These are phyloP conservation scores for Alternaria postmessia DNA, from an alignment of 2,329 filamentous ascomycete species.

Conservation along the genomic window DNA sequence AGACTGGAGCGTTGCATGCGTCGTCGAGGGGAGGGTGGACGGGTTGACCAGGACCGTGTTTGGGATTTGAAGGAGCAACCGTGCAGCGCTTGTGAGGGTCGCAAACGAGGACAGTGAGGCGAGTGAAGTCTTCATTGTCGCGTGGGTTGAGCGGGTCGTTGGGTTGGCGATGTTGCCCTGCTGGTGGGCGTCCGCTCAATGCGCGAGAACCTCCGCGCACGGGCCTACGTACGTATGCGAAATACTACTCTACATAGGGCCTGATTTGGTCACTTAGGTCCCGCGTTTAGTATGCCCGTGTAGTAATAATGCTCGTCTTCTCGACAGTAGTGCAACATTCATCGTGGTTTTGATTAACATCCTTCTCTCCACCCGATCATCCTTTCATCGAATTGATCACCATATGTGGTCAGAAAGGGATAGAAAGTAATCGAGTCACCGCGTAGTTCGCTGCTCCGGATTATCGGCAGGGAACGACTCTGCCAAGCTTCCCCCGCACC, in stretches of 20 bases:
- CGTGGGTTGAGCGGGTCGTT: not conserved
- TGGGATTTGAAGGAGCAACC: constrained; percentile 63
- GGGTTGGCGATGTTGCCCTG: not conserved
- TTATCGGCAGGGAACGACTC: not conserved
- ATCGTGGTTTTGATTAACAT: not conserved
- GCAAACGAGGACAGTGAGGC: constrained; percentile 53
- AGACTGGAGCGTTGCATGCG: constrained; percentile 72
- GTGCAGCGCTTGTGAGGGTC: constrained; percentile 52
- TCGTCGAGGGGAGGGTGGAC: constrained; percentile 62
- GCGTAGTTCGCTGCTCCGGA: not conserved
- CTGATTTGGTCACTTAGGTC: too few relatives aligned
- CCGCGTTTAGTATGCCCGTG: too few relatives aligned
- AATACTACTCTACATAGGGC: not conserved
- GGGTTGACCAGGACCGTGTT: constrained; percentile 54
- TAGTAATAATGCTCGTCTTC: too few relatives aligned
- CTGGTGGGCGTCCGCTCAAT: not conserved
- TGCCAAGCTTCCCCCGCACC: not conserved
- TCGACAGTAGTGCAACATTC: not conserved
- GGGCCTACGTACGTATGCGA: not conserved
- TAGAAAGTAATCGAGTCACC: not conserved
- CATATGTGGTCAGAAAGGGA: not conserved
- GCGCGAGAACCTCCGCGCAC: not conserved
- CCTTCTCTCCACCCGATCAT: not conserved
- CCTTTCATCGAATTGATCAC: not conserved
- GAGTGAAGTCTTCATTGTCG: constrained; percentile 46